A percentile compares a stretch with the other conserved stretches of the same genome.
These are phyloP conservation scores for Xylogone sp. DNA, from an alignment of 2,329 filamentous ascomycete species.

Conservation along the genomic window DNA sequence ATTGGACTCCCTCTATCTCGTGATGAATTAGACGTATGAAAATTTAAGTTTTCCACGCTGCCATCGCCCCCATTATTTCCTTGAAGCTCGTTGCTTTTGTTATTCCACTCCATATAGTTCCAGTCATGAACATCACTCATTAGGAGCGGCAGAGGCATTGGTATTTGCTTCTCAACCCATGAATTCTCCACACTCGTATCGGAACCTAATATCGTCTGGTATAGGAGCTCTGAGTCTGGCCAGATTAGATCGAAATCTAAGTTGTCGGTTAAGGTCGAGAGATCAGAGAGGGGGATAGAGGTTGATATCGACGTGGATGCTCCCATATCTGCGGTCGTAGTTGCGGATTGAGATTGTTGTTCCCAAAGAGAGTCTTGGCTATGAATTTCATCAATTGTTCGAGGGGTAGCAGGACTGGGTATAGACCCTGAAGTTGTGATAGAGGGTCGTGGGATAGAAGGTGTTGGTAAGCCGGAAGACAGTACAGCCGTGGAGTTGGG, in stretches of 20 bases:
- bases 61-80: neutral
- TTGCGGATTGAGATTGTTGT: neutral
- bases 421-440: neutral
- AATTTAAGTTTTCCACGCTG: slow-evolving; percentile 10
- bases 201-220: slow-evolving; percentile 38
- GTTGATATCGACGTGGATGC: neutral
- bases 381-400: neutral
- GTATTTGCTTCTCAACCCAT: neutral
- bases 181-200: slow-evolving; percentile 14
- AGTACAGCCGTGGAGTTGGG: neutral
- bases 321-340: neutral
- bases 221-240: slow-evolving; percentile 40
- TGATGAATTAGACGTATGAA: slow-evolving; percentile 26
- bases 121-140: neutral
- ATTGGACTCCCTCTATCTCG: slow-evolving; percentile 33
- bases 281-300: neutral
- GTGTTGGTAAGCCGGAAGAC: neutral
- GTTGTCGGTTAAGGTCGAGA: neutral
- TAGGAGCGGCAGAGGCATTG: neutral
- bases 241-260: slow-evolving; percentile 36
- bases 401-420: neutral
- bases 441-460: neutral
- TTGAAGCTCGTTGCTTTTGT: neutral
- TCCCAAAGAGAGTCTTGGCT: neutral
- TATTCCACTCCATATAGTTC: neutral